Evolutionary conservation across 2,329 filamentous ascomycete genomes (phyloP).

Genomic region (Aspergillus aculeatus): DNA sequence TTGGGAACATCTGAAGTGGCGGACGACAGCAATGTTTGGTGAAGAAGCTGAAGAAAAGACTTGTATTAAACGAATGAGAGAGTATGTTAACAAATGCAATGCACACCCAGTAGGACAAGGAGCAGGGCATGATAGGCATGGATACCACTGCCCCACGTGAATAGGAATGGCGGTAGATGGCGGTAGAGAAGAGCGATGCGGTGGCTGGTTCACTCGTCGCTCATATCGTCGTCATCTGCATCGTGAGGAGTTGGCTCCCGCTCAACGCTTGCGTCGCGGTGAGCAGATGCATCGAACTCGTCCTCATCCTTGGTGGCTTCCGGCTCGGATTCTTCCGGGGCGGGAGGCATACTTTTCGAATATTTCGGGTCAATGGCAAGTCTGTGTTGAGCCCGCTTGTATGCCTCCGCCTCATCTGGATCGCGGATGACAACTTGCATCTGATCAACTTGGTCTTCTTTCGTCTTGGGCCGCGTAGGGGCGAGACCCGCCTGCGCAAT

Average conservation of each 20-base stretch:
- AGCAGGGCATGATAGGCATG: background rate
- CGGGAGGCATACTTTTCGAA: constrained; percentile 35
- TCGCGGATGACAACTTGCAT: constrained; percentile 54
- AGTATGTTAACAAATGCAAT: constrained; percentile 5
- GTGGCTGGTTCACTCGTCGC: constrained; percentile 18
- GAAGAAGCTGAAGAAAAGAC: background rate
- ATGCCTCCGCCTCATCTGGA: constrained; percentile 50
- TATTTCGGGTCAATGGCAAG: constrained; percentile 49
- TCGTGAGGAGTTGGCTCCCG: constrained; percentile 5
- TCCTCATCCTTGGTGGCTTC: constrained; percentile 14
- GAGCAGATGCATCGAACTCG: background rate
- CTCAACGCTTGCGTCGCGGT: constrained; percentile 10
- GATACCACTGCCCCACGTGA: background rate
- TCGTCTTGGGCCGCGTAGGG: constrained; percentile 39
- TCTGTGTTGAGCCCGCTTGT: constrained; percentile 46
- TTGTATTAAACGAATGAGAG: constrained; percentile 1
- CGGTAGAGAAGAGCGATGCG: background rate
- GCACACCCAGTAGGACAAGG: background rate
- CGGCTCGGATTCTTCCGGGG: constrained; percentile 22
- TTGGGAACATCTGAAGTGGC: background rate
- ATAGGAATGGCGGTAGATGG: background rate
- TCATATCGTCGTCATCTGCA: constrained; percentile 21
- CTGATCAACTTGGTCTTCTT: constrained; percentile 52
- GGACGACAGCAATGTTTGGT: constrained; percentile 3
- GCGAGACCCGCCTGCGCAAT: constrained; percentile 43